phyloP scores from a whole-genome alignment of 2,329 filamentous ascomycete species.

The Calonectria pseudoreteaudii region DNA sequence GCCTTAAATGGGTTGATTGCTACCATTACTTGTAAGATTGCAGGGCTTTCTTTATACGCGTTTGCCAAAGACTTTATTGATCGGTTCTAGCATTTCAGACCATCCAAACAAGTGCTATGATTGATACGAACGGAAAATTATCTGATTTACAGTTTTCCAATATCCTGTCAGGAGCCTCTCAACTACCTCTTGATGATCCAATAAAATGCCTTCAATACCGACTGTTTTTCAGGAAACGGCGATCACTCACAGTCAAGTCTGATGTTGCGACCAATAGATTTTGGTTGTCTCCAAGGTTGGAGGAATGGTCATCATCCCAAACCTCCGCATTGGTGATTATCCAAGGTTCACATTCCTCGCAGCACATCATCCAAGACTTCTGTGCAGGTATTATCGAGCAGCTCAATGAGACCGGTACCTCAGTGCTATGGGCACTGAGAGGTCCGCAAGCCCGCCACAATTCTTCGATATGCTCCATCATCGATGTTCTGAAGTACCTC shows the following conservation, averaged over 20 bases:
- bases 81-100: background rate
- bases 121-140: slow-evolving; percentile 16
- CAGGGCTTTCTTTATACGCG: background rate
- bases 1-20: too few relatives aligned
- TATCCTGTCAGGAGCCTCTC: background rate
- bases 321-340: background rate
- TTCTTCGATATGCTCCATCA: background rate
- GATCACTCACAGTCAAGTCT: rapidly evolving
- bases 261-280: slow-evolving; percentile 7
- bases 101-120: background rate
- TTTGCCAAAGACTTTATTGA: background rate
- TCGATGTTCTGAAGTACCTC: slow-evolving; percentile 16
- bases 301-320: background rate
- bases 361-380: slow-evolving; percentile 5
- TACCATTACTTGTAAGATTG: too few relatives aligned
- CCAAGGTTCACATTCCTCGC: background rate
- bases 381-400: background rate
- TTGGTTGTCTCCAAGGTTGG: slow-evolving; percentile 13
- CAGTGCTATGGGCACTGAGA: slow-evolving; percentile 12
- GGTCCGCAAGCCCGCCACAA: background rate
- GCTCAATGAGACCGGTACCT: background rate
- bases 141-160: slow-evolving; percentile 14
- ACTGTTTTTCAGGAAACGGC: background rate
- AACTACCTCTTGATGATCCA: background rate
- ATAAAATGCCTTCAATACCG: background rate